Evolutionary conservation across 352 stramenopile species (phyloP).

Genomic region (Pythium biforme): DNA sequence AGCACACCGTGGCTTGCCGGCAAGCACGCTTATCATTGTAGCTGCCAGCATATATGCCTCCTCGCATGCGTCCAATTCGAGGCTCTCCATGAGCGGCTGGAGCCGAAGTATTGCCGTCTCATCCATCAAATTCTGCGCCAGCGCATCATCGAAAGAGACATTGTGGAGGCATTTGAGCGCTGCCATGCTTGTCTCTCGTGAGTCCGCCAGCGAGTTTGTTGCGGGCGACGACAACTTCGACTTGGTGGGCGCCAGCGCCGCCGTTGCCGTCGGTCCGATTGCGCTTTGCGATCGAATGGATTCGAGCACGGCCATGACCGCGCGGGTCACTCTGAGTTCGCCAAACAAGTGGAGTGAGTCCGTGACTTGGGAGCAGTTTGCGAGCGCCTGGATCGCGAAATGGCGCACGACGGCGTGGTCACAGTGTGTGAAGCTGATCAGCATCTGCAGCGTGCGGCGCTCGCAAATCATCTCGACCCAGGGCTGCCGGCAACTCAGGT

Average conservation of each 20-base stretch:
- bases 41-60: constrained; percentile 44
- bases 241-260: no score
- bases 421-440: constrained; percentile 55
- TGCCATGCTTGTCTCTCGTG: constrained; percentile 58
- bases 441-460: constrained; percentile 57
- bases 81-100: constrained; percentile 46
- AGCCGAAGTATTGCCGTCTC: constrained; percentile 45
- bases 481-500: constrained; percentile 65
- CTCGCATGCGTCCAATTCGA: constrained; percentile 35
- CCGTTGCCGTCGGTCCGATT: not conserved
- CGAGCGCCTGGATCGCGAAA: constrained; percentile 64
- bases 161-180: constrained; percentile 72
- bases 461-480: constrained; percentile 85
- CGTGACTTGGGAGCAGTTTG: constrained; percentile 73
- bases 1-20: constrained; percentile 46
- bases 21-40: constrained; percentile 43
- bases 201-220: not conserved
- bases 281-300: not conserved
- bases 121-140: constrained; percentile 60
- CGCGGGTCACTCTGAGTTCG: constrained; percentile 55
- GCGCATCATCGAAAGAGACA: constrained; percentile 51
- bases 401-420: constrained; percentile 55
- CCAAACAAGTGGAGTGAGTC: constrained; percentile 74
- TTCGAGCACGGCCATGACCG: constrained; percentile 56
- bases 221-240: not conserved